These are phyloP conservation scores for Cynanchum wilfordii DNA, from an alignment of 257 asterid species.

Conservation along the genomic window DNA sequence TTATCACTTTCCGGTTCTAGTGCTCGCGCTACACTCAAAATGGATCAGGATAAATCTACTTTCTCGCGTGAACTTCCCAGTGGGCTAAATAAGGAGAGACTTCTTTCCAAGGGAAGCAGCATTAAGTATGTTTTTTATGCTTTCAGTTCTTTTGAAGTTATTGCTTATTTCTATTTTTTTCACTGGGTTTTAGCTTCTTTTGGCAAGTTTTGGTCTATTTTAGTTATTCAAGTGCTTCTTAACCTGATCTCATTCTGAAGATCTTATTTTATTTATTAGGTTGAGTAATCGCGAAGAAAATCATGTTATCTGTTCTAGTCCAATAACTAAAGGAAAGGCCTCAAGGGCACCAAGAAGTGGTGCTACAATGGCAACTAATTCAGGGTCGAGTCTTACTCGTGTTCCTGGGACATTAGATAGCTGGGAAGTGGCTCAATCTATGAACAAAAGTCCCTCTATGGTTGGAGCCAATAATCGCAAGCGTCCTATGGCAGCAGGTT, in stretches of 20 bases:
- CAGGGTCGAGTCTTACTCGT: conserved; percentile 50
- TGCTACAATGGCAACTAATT: conserved; percentile 39
- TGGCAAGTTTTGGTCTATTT: conserved; percentile 1
- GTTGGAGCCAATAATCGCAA: conserved; percentile 72
- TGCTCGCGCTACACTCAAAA: conserved; percentile 59
- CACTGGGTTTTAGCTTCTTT: conserved; percentile 13
- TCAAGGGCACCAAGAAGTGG: conserved; percentile 85
- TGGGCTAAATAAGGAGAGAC: conserved; percentile 66
- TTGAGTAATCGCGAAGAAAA: conserved; percentile 73
- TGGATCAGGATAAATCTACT: conserved; percentile 64
- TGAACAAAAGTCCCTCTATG: conserved; percentile 46
- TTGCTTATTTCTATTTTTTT: conserved; percentile 11
- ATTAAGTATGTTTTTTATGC: conserved; percentile 52
- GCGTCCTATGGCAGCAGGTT: conserved; percentile 66
- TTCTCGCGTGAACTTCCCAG: conserved; percentile 60
- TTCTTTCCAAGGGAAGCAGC: conserved; percentile 59
- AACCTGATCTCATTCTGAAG: not conserved
- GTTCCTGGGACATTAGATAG: conserved; percentile 65
- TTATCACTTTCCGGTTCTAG: conserved; percentile 58
- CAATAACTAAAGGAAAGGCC: conserved; percentile 77
- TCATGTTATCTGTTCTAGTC: conserved; percentile 41
- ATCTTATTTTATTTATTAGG: conserved; percentile 39
- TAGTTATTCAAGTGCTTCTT: not conserved
- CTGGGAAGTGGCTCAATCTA: conserved; percentile 73
- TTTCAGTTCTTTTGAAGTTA: conserved; percentile 8